Conservation (phyloP, 306 rosid genomes). For the Macrotyloma uniflorum region DNA sequence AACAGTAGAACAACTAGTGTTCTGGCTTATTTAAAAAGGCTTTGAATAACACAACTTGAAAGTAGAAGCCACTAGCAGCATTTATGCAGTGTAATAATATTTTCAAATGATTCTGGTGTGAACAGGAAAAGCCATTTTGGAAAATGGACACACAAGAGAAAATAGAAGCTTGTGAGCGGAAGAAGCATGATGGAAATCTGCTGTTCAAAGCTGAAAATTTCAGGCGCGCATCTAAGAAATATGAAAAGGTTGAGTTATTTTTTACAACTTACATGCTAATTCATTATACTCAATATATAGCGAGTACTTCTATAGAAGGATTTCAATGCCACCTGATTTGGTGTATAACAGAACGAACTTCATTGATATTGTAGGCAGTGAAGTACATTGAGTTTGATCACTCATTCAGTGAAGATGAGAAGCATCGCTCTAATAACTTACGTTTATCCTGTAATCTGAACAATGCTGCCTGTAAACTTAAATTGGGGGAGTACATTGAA, state of each 20-base stretch:
- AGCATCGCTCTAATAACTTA: conserved; percentile 44
- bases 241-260: conserved; percentile 54
- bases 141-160: conserved; percentile 61
- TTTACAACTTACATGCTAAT: not conserved
- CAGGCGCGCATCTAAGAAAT: conserved; percentile 54
- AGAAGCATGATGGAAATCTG: conserved; percentile 62
- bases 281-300: not conserved
- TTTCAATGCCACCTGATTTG: not conserved
- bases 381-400: conserved; percentile 61
- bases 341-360: not conserved
- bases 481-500: conserved; percentile 52
- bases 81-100: not conserved
- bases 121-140: conserved; percentile 73
- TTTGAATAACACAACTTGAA: not conserved
- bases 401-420: conserved; percentile 59
- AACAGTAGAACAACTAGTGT: not conserved
- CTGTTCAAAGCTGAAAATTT: conserved; percentile 57
- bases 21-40: not conserved
- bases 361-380: conserved; percentile 49
- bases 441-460: conserved; percentile 59
- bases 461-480: conserved; percentile 70
- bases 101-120: conserved; percentile 21
- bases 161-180: conserved; percentile 64
- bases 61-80: not conserved
- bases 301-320: not conserved